phyloP scores from a whole-genome alignment of 2,329 filamentous ascomycete species.

The Aureobasidium pullulans region DNA sequence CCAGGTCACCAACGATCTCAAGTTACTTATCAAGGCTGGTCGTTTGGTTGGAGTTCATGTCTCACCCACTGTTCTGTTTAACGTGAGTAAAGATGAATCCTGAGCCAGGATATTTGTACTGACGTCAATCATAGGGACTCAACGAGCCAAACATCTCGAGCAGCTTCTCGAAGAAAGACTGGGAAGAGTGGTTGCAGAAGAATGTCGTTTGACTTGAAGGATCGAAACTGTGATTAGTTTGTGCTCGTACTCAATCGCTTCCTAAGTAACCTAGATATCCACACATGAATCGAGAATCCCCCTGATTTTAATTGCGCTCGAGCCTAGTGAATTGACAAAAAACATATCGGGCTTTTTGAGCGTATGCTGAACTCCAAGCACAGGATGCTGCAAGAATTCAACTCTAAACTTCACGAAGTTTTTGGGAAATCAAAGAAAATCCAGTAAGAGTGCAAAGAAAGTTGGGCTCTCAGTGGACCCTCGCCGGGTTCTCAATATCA shows the following conservation, averaged over 20 bases:
- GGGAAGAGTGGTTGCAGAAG: conserved; percentile 73
- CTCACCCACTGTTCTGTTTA: conserved; percentile 81
- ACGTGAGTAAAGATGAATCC: conserved; percentile 40
- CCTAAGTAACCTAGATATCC: no score
- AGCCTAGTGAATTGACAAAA: no score
- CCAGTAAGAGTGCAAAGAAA: no score
- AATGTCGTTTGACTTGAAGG: conserved; percentile 45
- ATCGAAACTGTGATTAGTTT: background rate
- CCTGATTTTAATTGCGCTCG: no score
- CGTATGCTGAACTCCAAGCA: no score
- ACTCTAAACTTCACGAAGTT: no score
- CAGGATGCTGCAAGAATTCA: no score
- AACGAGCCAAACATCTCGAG: conserved; percentile 73
- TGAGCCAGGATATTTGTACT: conserved; percentile 12
- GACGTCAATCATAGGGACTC: conserved; percentile 43
- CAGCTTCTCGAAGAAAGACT: conserved; percentile 70
- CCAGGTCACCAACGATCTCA: conserved; percentile 74
- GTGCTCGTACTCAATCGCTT: background rate
- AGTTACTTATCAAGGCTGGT: conserved; percentile 61
- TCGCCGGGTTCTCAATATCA: no score
- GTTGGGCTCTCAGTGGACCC: no score
- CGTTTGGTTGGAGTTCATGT: conserved; percentile 79
- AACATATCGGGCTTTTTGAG: no score
- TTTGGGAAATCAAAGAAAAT: no score
- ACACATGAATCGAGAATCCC: no score